A percentile compares a stretch with the other conserved stretches of the same genome.
Conservation (phyloP, 345 rosid genomes). For the Camelina neglecta region DNA sequence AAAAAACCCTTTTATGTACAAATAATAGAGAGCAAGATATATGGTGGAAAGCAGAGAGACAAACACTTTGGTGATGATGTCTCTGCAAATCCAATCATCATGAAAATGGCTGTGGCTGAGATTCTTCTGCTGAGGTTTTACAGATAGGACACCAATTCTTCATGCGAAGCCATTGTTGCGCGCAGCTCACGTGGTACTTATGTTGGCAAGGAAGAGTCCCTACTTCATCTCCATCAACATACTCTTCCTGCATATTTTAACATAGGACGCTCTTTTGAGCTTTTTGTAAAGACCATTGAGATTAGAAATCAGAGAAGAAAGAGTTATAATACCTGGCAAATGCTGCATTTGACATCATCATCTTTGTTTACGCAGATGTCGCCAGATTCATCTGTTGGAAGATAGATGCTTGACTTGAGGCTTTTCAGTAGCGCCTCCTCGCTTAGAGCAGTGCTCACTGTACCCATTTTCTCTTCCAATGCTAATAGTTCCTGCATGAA, state of each 20-base stretch:
- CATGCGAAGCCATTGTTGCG: conserved; percentile 82
- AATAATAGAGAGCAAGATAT: conserved; percentile 2
- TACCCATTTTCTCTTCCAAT: conserved; percentile 96
- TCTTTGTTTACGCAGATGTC: conserved; percentile 34
- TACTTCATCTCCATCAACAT: conserved; percentile 67
- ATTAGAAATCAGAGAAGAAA: not conserved
- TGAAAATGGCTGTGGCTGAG: conserved; percentile 43
- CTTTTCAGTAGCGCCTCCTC: conserved; percentile 81
- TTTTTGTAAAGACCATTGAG: not conserved
- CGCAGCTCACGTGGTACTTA: conserved; percentile 66
- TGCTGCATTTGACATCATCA: conserved; percentile 76
- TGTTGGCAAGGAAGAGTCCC: conserved; percentile 82
- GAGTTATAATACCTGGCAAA: conserved; percentile 72
- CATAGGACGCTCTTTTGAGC: not conserved
- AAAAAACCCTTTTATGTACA: conserved; percentile 36
- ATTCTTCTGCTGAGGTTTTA: conserved; percentile 71
- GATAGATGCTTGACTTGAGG: conserved; percentile 57
- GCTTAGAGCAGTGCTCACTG: conserved; percentile 89
- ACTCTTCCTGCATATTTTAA: conserved; percentile 71
- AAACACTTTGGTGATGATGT: not conserved
- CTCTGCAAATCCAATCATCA: conserved; percentile 20
- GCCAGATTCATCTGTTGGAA: conserved; percentile 31
- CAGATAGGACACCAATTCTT: conserved; percentile 99
- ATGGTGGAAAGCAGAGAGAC: conserved; percentile 22
- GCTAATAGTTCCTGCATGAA: conserved; percentile 81